phyloP scores from a whole-genome alignment of 768 basidiomycete species.

The Obba rivulosa region DNA sequence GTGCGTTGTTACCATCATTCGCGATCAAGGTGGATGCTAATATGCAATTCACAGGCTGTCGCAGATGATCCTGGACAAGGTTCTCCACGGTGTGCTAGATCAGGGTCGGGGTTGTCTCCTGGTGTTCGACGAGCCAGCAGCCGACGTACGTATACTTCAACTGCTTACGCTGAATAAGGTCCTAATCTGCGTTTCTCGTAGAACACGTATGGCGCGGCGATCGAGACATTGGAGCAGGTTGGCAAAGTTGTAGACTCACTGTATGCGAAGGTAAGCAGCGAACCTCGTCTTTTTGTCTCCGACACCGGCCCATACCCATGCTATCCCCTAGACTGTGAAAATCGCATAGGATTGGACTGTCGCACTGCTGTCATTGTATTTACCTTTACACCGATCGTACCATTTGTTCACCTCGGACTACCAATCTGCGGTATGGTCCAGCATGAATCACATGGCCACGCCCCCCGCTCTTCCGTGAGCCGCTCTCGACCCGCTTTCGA shows the following conservation, averaged over 20 bases:
- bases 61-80: constrained; percentile 97
- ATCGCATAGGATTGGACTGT: constrained; percentile 27
- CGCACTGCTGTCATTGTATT: not conserved
- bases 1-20: constrained; percentile 38
- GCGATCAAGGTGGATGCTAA: too few species aligned
- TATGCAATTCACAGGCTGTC: constrained; percentile 55
- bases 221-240: constrained; percentile 85
- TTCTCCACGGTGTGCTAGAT: constrained; percentile 93
- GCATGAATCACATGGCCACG: too few species aligned
- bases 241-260: constrained; percentile 91
- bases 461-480: too few species aligned
- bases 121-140: constrained; percentile 83
- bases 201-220: constrained; percentile 85
- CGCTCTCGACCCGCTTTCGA: too few species aligned
- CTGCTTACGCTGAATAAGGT: not conserved
- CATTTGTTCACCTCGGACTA: too few species aligned
- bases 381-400: too few species aligned
- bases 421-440: too few species aligned
- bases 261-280: constrained; percentile 66
- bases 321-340: constrained; percentile 34
- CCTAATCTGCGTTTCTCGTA: constrained; percentile 24
- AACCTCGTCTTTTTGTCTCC: not conserved
- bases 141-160: constrained; percentile 60
- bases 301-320: not conserved
- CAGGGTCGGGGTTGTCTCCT: constrained; percentile 89